Evolutionary conservation across 2,329 filamentous ascomycete species (phyloP), one percentile per base, ranked within the genome.

Genomic region (Rhynchosporium graminicola): DNA sequence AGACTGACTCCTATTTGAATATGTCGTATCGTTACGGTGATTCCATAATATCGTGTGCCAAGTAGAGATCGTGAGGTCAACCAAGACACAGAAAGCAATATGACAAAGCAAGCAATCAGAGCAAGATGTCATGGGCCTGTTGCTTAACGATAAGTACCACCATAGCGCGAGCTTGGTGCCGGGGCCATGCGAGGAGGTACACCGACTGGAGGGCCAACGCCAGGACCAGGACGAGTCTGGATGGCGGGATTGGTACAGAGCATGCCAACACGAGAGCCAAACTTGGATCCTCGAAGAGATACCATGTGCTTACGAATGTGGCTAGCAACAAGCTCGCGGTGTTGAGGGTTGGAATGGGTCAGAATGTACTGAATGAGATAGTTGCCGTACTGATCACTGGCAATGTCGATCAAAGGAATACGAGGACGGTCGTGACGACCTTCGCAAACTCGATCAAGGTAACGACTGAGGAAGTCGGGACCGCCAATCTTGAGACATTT

Each of bases 291-390:
- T 65, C 95, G 91, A 55, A 99, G 89, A 61, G 95, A 99, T 8
- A 99, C 95, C 95, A 99, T 99, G 77, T 99, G 95, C 84, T 98
- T 98, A 71, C 92, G 90, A 71, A 99, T 96, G 74, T 99, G 95
- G 61, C 87, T 88, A 54, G 93, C 92, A 68, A 99, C 95, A 68
- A 96, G 81, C 74, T 99, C 96, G 63, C 92, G 91, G 75, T 98
- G 95, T 75, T 96, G 92, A 60, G 89, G 82, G 62, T 88, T 87
- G 65, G 92, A 89, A 75, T 97, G 91, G 70, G 92, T 93, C 73
- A 99, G 82, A 73, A 99, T 95, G 85, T 96, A 97, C 77, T 99
- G 95, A 67, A 99, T 91, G 67, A 99, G 84, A 74, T 99, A 99
- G 79, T 99, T 99, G 71, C 95, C 95, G 74, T 98, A 99, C 76